phyloP scores from a whole-genome alignment of 225 moss, liverwort and hornwort genomes.

The Climacium dendroides region DNA sequence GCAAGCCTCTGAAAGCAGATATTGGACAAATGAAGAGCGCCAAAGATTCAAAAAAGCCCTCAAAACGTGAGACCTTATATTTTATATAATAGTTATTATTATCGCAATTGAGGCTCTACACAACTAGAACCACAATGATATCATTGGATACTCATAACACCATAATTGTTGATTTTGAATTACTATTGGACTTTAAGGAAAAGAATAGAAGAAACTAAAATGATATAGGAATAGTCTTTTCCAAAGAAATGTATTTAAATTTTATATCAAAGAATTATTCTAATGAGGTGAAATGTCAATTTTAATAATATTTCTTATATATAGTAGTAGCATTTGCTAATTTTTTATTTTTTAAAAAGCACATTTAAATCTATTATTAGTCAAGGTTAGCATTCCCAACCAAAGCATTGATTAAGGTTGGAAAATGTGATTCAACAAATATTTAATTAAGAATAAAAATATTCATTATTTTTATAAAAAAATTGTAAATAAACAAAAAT shows the following conservation, averaged over 20 bases:
- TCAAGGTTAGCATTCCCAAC: background rate
- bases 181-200: background rate
- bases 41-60: constrained; percentile 97
- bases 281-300: background rate
- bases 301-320: background rate
- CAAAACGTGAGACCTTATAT: constrained; percentile 55
- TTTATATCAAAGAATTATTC: too few relatives aligned
- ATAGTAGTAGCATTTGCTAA: background rate
- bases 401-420: background rate
- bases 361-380: background rate
- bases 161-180: background rate
- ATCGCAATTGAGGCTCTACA: background rate
- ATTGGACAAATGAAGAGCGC: constrained; percentile 98
- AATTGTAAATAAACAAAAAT: background rate
- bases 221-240: too few relatives aligned
- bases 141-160: background rate
- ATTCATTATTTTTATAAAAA: rapidly evolving
- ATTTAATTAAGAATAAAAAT: background rate
- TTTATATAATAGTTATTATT: background rate
- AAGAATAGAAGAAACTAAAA: background rate
- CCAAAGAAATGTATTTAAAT: background rate
- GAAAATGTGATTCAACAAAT: rapidly evolving
- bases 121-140: background rate
- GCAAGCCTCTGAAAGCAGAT: constrained; percentile 95
- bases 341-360: background rate